Percentiles rank a stretch among this genome's conserved stretches.
Conservation (phyloP, 2,329 filamentous ascomycete genomes). For the Ceratocystiopsis brevicomis region DNA sequence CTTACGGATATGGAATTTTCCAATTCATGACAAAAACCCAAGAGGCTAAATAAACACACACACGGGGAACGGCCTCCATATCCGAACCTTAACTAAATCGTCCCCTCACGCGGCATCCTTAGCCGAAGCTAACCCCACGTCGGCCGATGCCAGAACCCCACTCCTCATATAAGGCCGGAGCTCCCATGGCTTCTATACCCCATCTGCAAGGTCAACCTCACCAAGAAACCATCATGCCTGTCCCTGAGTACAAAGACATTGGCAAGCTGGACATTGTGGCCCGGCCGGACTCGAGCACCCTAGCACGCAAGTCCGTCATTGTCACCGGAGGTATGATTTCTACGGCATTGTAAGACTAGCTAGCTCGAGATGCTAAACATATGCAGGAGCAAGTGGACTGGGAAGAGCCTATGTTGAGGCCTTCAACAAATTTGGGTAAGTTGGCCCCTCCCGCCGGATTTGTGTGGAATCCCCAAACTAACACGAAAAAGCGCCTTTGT, state of each 20-base stretch:
- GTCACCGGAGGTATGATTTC: conserved; percentile 21
- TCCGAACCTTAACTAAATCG: background rate
- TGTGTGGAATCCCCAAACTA: too few relatives aligned
- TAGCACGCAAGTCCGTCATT: conserved; percentile 24
- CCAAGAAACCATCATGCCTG: conserved; percentile 1
- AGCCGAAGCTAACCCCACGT: background rate
- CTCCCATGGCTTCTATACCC: too few relatives aligned
- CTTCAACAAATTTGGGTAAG: conserved; percentile 15
- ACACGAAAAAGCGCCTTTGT: conserved; percentile 17
- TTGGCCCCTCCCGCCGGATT: too few relatives aligned
- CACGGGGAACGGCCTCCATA: background rate
- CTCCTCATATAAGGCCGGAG: too few relatives aligned
- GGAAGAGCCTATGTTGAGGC: conserved; percentile 18
- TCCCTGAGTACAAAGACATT: conserved; percentile 2
- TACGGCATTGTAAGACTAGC: too few relatives aligned
- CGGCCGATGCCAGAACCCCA: too few relatives aligned
- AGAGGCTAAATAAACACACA: background rate
- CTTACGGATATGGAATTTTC: too few relatives aligned
- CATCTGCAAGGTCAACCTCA: too few relatives aligned
- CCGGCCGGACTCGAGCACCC: conserved; percentile 10
- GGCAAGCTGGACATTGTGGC: background rate
- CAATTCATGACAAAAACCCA: too few relatives aligned
- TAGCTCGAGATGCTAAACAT: too few relatives aligned
- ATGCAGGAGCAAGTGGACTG: conserved; percentile 20
- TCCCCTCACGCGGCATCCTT: background rate